These are phyloP conservation scores for Cyclotella baltica DNA, from an alignment of 108 stramenopile genomes.

Conservation along the genomic window DNA sequence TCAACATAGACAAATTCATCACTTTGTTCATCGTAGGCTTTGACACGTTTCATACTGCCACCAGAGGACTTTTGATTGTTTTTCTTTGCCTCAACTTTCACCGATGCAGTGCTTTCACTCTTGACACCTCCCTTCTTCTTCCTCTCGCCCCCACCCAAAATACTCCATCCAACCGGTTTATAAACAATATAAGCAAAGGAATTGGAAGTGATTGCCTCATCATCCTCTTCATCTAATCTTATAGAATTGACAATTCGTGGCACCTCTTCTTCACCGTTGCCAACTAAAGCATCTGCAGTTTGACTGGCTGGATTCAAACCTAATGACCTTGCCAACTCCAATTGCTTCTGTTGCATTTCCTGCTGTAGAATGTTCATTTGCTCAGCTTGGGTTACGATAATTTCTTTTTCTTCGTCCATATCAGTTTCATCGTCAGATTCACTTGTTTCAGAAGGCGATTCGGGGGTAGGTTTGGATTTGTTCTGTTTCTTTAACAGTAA, in stretches of 20 bases:
- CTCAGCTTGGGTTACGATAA: background rate
- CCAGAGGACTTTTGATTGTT: slow-evolving; percentile 12
- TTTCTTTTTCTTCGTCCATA: background rate
- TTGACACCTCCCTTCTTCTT: slow-evolving; percentile 20
- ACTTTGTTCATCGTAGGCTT: slow-evolving; percentile 58
- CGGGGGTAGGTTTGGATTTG: background rate
- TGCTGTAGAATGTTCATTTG: slow-evolving; percentile 18
- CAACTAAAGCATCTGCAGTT: slow-evolving; percentile 63
- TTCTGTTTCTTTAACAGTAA: slow-evolving; percentile 21
- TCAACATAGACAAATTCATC: slow-evolving; percentile 64
- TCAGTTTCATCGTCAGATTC: background rate
- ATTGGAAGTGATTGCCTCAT: slow-evolving; percentile 38
- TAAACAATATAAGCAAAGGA: slow-evolving; percentile 80
- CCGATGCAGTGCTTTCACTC: background rate
- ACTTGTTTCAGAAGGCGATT: background rate
- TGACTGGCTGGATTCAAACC: slow-evolving; percentile 65
- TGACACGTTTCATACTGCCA: slow-evolving; percentile 45
- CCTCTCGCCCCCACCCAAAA: slow-evolving; percentile 61
- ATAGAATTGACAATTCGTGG: slow-evolving; percentile 64
- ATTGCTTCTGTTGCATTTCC: slow-evolving; percentile 31
- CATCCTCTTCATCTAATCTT: slow-evolving; percentile 53
- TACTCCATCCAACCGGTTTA: slow-evolving; percentile 84
- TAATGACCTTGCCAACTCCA: slow-evolving; percentile 47
- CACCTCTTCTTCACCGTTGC: slow-evolving; percentile 45
- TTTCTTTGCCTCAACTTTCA: background rate